Evolutionary conservation across 1,284 basidiomycete genomes (phyloP).

Genomic region (Ustilago trichophora): DNA sequence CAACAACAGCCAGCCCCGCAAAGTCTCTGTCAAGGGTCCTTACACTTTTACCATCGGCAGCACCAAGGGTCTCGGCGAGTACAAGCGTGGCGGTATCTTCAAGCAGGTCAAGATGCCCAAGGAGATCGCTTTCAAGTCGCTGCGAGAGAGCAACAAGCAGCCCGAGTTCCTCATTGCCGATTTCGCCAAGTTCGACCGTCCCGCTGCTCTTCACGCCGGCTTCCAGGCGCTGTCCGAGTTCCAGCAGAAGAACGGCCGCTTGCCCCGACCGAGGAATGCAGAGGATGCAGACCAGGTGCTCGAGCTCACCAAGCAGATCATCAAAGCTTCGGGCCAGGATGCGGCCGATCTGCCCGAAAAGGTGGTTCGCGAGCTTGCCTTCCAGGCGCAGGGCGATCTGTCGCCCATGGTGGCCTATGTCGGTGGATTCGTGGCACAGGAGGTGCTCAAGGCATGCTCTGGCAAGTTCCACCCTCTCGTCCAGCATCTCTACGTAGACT

Average conservation of each 20-base stretch:
- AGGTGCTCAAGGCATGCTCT: constrained; percentile 95
- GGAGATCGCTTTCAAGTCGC: constrained; percentile 82
- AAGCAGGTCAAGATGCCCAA: constrained; percentile 99
- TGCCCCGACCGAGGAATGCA: constrained; percentile 84
- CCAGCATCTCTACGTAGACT: constrained; percentile 97
- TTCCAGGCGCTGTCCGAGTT: constrained; percentile 94
- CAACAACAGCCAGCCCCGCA: constrained; percentile 89
- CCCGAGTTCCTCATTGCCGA: constrained; percentile 96
- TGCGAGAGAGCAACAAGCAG: constrained; percentile 81
- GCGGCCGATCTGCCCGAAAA: constrained; percentile 79
- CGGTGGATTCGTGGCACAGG: constrained; percentile 97
- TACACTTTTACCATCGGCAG: constrained; percentile 67
- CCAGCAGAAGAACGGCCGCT: constrained; percentile 74
- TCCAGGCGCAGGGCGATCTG: constrained; percentile 91
- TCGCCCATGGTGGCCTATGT: constrained; percentile 92
- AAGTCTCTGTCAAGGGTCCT: constrained; percentile 84
- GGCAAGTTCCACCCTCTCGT: constrained; percentile 98
- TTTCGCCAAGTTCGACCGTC: constrained; percentile 97
- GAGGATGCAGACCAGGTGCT: constrained; percentile 81
- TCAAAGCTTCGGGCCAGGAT: constrained; percentile 71
- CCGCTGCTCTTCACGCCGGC: constrained; percentile 86
- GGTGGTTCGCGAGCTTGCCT: constrained; percentile 83
- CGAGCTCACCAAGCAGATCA: constrained; percentile 79
- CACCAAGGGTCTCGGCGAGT: constrained; percentile 71
- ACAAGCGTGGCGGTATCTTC: constrained; percentile 91